Evolutionary conservation across 371 early-diverging fungal genomes (phyloP).

Genomic region (Batkoa obscura): DNA sequence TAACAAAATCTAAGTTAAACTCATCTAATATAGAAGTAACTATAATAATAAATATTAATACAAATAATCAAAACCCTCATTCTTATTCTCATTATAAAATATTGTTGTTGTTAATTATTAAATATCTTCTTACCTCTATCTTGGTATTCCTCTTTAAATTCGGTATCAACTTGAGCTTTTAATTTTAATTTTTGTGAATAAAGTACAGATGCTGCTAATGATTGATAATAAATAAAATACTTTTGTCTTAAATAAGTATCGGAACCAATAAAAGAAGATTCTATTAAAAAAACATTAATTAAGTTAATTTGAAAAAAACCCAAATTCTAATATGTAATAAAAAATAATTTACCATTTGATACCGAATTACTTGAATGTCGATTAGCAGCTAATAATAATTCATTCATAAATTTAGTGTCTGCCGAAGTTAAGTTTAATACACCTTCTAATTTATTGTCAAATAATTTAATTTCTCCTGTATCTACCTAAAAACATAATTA

Average conservation of each 20-base stretch:
- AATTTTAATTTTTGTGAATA: not conserved
- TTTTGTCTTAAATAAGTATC: not conserved
- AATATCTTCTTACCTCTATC: not conserved
- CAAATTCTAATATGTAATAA: no score
- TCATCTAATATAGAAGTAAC: not conserved
- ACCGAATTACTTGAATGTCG: not conserved
- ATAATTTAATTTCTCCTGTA: not conserved
- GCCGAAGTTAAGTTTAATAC: not conserved
- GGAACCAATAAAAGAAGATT: not conserved
- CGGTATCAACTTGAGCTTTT: not conserved
- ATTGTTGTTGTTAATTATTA: not conserved
- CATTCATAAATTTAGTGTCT: not conserved
- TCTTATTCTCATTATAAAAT: no score
- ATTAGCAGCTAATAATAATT: not conserved
- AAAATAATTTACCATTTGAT: no score
- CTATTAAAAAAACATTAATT: not conserved
- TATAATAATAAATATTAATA: not conserved
- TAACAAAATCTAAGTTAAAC: constrained; percentile 3
- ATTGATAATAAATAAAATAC: not conserved
- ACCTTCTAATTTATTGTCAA: not conserved
- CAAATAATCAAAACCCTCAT: not conserved
- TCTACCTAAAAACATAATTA: not conserved
- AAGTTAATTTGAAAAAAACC: no score
- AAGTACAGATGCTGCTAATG: not conserved
- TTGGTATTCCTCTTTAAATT: not conserved